phyloP scores from a whole-genome alignment of 1,284 basidiomycete genomes.

The Ganoderma leucocontextum region DNA sequence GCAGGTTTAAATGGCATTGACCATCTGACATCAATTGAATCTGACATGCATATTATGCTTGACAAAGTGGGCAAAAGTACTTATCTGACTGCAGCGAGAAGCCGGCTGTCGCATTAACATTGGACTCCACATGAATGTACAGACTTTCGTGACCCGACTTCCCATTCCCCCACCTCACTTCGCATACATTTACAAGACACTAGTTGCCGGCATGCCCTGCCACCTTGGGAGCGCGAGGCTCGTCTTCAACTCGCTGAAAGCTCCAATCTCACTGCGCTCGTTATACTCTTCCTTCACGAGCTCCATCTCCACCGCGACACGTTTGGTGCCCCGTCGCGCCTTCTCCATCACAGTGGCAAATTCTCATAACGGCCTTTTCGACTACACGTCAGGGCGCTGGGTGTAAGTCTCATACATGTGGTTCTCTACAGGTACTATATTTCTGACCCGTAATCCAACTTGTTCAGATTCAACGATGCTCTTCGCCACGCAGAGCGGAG shows the following conservation, averaged over 20 bases:
- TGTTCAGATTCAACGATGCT: constrained; percentile 49
- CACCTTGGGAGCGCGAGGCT: neutral
- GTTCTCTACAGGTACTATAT: constrained; percentile 37
- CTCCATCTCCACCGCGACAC: neutral
- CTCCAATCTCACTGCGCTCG: neutral
- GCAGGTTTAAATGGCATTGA: no score
- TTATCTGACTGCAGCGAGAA: no score
- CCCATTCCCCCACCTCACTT: no score
- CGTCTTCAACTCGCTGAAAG: neutral
- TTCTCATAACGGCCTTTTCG: constrained; percentile 47
- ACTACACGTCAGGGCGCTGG: constrained; percentile 54
- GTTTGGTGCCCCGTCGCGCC: neutral
- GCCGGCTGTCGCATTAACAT: no score
- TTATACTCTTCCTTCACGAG: neutral
- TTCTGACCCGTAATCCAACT: constrained; percentile 29
- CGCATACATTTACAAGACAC: no score
- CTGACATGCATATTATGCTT: no score
- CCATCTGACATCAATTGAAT: no score
- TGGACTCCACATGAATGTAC: no score
- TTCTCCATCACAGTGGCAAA: constrained; percentile 9
- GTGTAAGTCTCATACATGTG: constrained; percentile 48
- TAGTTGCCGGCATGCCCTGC: no score
- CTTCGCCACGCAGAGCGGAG: constrained; percentile 56
- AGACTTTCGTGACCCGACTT: no score
- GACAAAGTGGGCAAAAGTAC: no score